These are phyloP conservation scores for Astrephomene gubernaculifera DNA, from an alignment of 139 green algal species.

Conservation along the genomic window DNA sequence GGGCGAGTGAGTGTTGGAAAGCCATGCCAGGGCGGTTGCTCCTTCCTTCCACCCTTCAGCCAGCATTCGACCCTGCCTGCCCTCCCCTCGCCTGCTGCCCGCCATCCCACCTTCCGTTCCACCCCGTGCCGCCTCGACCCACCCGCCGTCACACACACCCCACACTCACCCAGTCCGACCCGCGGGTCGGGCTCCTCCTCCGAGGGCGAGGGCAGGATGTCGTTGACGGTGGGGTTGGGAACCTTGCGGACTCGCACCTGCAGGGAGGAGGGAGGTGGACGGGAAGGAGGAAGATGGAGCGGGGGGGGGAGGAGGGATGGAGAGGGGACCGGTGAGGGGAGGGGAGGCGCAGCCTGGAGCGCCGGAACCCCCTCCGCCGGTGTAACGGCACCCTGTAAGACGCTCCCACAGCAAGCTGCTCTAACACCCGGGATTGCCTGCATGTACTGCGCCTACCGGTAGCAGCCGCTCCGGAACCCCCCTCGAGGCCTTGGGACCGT, in stretches of 20 bases:
- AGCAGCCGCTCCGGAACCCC: too few relatives aligned
- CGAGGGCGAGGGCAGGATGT: constrained; percentile 20
- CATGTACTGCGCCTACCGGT: too few relatives aligned
- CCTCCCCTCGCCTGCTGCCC: too few relatives aligned
- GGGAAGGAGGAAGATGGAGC: neutral
- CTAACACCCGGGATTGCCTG: too few relatives aligned
- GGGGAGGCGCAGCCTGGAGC: neutral
- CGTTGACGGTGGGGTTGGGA: constrained; percentile 13
- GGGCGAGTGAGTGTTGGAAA: neutral
- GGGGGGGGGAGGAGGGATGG: neutral
- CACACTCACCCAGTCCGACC: constrained; percentile 10
- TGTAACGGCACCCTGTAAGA: too few relatives aligned
- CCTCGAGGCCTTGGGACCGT: too few relatives aligned
- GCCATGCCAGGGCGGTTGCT: neutral
- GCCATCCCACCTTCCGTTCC: too few relatives aligned
- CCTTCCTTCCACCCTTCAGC: neutral
- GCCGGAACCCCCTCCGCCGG: too few relatives aligned
- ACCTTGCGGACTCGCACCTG: constrained; percentile 31
- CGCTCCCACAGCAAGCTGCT: too few relatives aligned
- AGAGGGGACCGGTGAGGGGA: neutral
- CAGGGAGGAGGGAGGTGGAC: neutral
- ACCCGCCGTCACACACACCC: neutral
- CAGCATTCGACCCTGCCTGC: too few relatives aligned
- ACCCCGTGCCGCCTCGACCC: too few relatives aligned
- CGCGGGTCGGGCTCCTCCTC: neutral